Evolutionary conservation across 352 stramenopile genomes (phyloP), one percentile per base, ranked within the genome.

Genomic region (Pythium catenulatum): DNA sequence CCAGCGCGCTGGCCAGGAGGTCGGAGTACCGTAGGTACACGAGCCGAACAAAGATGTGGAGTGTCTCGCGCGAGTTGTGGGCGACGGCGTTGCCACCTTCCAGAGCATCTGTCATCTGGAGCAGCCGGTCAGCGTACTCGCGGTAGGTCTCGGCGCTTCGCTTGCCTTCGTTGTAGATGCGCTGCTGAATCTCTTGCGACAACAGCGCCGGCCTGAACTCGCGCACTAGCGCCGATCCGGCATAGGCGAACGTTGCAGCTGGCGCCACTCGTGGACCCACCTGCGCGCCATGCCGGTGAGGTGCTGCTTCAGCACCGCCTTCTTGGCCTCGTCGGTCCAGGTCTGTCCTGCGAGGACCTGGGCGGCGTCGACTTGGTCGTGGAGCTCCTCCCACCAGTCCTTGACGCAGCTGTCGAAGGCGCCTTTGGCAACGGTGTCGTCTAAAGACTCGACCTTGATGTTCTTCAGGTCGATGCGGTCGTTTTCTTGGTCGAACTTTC

Each of bases 81-180:
- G 70, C 21, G 14, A 79, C 52, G 6, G 36, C 14, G 36, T 70
- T 69, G 34, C 70, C 70, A 14, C 72, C 72, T 43, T 70, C 52
- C 2, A 79, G 36, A 7, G 52, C 72, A 23, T 70, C 52, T 36
- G 70, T 52, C 70, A 79, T 79, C 39, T 66, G 70, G 5, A 70
- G 23, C 3, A 79, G 52, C 1, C 72, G 50, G 54, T 69, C 72
- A 37, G 72, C 54, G n/a, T 46, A 79, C 52, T 79, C 52, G 21
- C 50, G 72, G 37, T 79, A 79, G 17, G 72, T 70, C 27, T 79
- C 43, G n/a, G n/a, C n/a, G n/a, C n/a, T n/a, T n/a, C n/a, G n/a
- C n/a, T n/a, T n/a, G n/a, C n/a, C n/a, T n/a, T n/a, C n/a, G n/a
- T n/a, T n/a, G n/a, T n/a, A n/a, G 52, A 79, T 69, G 2, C 21